Evolutionary conservation across 305 asterid genomes (phyloP), one percentile per base, ranked within the genome.

Genomic region (Rubia balearica): DNA sequence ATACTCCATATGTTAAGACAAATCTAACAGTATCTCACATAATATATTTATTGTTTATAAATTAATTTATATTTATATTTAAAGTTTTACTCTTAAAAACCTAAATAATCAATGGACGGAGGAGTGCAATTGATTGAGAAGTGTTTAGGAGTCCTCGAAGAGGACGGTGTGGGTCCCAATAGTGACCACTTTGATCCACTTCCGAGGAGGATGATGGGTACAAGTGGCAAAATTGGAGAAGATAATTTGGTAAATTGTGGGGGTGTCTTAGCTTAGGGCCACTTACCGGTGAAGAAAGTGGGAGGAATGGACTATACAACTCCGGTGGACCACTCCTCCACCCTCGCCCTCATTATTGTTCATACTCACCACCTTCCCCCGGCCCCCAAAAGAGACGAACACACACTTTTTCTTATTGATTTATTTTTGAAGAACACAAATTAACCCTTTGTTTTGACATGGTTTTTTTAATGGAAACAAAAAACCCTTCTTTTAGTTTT

Each of bases 151-250:
- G 56, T 65, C 21, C n/a, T n/a, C n/a, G 21, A 42, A 55, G 2
- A 21, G 61, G n/a, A 0, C 33, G 14, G 48, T 14, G 22, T 19
- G 71, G 82, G 79, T 19, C 80, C 88, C 78, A 77, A 67, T 61
- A 65, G 42, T 19, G 33, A 70, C 70, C 77, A 74, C 40, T 59
- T 51, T 17, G 57, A 51, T 51, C 60, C 41, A 68, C 22, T 56
- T 38, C 36, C 45, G 70, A 71, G 61, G 55, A 61, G 24, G 62
- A 56, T 4, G 43, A 46, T 6, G 66, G 36, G 41, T 67, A 80
- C 88, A 80, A 64, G 84, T 75, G 85, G 73, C 70, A 57, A 8
- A 8, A 17, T 43, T 63, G 14, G 78, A 75, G 74, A 71, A 69
- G 61, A 24, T 22, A 12, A 48, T 42, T 30, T 59, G 11, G 45